Conservation (phyloP, 331 rosid species). For the Spiraea crenata region DNA sequence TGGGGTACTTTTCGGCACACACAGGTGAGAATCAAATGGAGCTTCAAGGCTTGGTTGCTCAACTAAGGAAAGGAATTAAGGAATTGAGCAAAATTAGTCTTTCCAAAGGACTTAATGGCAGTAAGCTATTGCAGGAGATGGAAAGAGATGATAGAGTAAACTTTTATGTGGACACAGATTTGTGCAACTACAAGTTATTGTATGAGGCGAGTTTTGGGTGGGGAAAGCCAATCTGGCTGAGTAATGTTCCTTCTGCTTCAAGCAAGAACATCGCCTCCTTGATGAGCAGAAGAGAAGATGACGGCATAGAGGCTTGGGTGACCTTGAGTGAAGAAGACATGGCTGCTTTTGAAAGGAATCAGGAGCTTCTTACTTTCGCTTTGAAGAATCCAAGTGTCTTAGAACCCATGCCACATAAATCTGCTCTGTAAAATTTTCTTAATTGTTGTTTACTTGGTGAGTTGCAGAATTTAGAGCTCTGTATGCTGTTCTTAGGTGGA, state of each 20-base stretch:
- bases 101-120: background rate
- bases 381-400: conserved; percentile 17
- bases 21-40: conserved; percentile 2
- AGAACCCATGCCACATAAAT: conserved; percentile 1
- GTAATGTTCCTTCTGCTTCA: background rate
- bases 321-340: conserved; percentile 14
- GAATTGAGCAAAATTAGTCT: background rate
- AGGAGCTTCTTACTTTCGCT: conserved; percentile 21
- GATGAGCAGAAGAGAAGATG: conserved; percentile 4
- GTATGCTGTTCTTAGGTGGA: background rate
- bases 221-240: conserved; percentile 26
- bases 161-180: conserved; percentile 1
- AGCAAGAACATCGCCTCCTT: background rate
- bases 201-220: conserved; percentile 50
- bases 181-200: conserved; percentile 24
- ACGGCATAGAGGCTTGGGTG: conserved; percentile 24
- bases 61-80: conserved; percentile 12
- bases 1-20: conserved; percentile 6
- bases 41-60: conserved; percentile 16
- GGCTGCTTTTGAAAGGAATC: conserved; percentile 5
- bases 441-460: background rate
- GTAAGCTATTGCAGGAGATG: background rate
- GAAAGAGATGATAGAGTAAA: background rate
- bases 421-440: background rate
- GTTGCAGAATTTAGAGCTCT: background rate